Conservation (phyloP, 371 early-diverging fungal species). For the Rhizopus microsporus region DNA sequence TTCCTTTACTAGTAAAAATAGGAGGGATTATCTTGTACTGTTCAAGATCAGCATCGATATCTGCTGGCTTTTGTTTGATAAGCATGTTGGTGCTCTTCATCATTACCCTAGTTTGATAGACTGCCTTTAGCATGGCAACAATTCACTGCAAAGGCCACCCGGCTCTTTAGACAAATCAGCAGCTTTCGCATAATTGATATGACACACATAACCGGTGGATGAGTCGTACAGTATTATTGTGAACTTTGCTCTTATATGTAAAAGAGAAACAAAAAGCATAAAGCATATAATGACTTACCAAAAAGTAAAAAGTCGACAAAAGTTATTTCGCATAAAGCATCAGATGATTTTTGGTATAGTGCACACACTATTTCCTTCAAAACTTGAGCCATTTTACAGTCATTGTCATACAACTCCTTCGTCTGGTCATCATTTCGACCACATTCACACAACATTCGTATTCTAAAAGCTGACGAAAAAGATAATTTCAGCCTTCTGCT, state of each 20-base stretch:
- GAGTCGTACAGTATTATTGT: slow-evolving; percentile 14
- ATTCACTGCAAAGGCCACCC: slow-evolving; percentile 12
- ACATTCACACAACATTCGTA: slow-evolving; percentile 18
- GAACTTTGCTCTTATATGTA: slow-evolving; percentile 18
- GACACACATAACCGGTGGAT: slow-evolving; percentile 17
- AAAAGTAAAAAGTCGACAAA: slow-evolving; percentile 20
- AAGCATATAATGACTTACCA: slow-evolving; percentile 15
- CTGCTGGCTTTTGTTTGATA: slow-evolving; percentile 10
- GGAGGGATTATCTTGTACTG: slow-evolving; percentile 15
- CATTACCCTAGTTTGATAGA: slow-evolving; percentile 11
- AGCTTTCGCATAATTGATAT: slow-evolving; percentile 10
- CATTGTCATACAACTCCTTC: slow-evolving; percentile 14
- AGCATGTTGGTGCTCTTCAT: slow-evolving; percentile 14
- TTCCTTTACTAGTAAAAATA: slow-evolving; percentile 17
- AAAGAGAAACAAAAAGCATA: slow-evolving; percentile 17
- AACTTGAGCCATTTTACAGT: slow-evolving; percentile 2
- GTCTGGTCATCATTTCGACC: slow-evolving; percentile 12
- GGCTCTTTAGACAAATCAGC: slow-evolving; percentile 15
- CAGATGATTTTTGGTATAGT: slow-evolving; percentile 12
- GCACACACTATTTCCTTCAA: slow-evolving; percentile 17
- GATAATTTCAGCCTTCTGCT: slow-evolving; percentile 13
- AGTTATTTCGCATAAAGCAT: slow-evolving; percentile 11
- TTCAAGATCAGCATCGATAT: slow-evolving; percentile 9
- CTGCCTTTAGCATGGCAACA: slow-evolving; percentile 10
- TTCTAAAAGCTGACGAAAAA: too few species aligned